These are phyloP conservation scores for Sanghuangporus sanghuang DNA, from an alignment of 1,284 basidiomycete species.

Conservation along the genomic window DNA sequence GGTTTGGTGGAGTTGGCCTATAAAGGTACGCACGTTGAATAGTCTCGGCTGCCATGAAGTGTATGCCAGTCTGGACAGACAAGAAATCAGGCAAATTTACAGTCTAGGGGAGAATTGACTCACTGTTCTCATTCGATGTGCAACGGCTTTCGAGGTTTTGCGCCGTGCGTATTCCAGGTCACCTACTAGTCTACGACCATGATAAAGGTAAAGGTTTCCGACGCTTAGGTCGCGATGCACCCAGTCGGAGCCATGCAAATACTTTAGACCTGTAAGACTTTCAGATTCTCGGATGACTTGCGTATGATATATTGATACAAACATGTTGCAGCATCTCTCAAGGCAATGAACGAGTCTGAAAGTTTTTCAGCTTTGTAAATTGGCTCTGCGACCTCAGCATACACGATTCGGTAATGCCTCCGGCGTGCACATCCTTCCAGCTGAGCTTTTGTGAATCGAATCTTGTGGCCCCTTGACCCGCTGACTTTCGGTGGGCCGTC, in stretches of 20 bases:
- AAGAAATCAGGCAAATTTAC: neutral
- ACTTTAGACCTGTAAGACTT: neutral
- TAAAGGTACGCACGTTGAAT: neutral
- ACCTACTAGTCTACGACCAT: neutral
- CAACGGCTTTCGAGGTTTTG: neutral
- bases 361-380: neutral
- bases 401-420: neutral
- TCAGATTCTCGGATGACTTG: neutral
- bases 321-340: neutral
- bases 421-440: neutral
- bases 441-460: too few species aligned
- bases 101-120: neutral
- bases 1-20: neutral
- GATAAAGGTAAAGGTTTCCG: neutral
- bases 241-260: neutral
- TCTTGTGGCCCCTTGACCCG: neutral
- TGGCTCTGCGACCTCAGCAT: neutral
- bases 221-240: neutral
- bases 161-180: conserved; percentile 1
- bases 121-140: neutral
- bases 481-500: neutral
- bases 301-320: neutral
- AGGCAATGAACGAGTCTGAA: neutral
- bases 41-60: conserved; percentile 5
- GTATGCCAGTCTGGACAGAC: neutral